Conservation (phyloP, 306 rosid genomes). For the Lotus japonicus region DNA sequence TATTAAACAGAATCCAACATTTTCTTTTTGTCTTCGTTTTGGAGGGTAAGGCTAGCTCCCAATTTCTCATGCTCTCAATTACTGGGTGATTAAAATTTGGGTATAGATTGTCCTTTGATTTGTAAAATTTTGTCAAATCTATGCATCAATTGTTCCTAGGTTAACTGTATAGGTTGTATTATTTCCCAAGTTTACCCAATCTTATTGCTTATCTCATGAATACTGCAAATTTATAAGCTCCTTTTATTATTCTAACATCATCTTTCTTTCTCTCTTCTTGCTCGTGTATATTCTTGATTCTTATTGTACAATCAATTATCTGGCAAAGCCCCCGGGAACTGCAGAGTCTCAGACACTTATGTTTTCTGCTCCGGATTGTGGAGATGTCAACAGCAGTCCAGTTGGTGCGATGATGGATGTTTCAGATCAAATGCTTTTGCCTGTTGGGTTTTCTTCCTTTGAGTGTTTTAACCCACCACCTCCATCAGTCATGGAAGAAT, state of each 20-base stretch:
- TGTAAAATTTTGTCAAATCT: too few relatives aligned
- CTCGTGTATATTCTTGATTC: neutral
- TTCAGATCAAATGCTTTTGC: constrained; percentile 66
- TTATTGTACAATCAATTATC: constrained; percentile 35
- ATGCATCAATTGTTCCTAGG: too few relatives aligned
- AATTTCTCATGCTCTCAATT: too few relatives aligned
- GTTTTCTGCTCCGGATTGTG: constrained; percentile 66
- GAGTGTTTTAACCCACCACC: constrained; percentile 70
- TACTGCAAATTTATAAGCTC: constrained; percentile 10
- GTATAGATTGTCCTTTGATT: neutral
- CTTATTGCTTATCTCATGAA: neutral
- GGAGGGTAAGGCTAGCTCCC: too few relatives aligned
- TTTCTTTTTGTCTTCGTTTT: too few relatives aligned
- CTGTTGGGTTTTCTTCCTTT: constrained; percentile 69
- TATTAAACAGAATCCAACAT: too few relatives aligned
- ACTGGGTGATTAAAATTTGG: neutral
- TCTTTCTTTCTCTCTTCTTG: constrained; percentile 2
- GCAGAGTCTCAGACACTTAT: constrained; percentile 83
- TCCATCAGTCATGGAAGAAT: constrained; percentile 55
- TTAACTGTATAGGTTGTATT: constrained; percentile 13
- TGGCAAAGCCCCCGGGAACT: constrained; percentile 96
- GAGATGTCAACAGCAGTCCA: constrained; percentile 75
- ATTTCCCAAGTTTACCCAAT: neutral
- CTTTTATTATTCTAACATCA: constrained; percentile 1
- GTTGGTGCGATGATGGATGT: constrained; percentile 61